phyloP scores from a whole-genome alignment of 495 filamentous ascomycete species.

The Penicillium bovifimosum region DNA sequence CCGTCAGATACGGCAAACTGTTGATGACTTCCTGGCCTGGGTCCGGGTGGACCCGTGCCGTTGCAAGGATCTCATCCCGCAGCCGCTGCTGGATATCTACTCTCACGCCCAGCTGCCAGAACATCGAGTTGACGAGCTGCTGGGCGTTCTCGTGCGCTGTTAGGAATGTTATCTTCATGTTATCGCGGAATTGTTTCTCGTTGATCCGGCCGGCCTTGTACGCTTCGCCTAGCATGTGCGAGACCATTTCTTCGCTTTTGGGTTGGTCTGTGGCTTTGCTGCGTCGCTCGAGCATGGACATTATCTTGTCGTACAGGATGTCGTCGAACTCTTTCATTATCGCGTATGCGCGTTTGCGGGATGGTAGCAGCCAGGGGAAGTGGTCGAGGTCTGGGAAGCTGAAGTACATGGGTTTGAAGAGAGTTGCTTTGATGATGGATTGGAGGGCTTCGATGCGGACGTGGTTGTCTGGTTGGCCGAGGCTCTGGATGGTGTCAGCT shows the following conservation, averaged over 20 bases:
- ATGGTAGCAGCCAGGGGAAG: slow-evolving; percentile 21
- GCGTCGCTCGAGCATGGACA: slow-evolving; percentile 16
- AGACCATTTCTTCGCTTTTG: slow-evolving; percentile 12
- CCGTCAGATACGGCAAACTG: slow-evolving; percentile 31
- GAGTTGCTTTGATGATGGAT: slow-evolving; percentile 25
- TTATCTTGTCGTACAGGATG: slow-evolving; percentile 10
- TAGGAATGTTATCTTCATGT: slow-evolving; percentile 32
- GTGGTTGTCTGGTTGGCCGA: background rate
- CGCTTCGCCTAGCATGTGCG: slow-evolving; percentile 22
- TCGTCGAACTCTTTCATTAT: slow-evolving; percentile 30
- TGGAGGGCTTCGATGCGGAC: slow-evolving; percentile 25
- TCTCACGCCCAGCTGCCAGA: slow-evolving; percentile 28
- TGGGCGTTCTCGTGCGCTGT: slow-evolving; percentile 33
- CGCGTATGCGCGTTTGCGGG: slow-evolving; percentile 19
- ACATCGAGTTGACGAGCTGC: slow-evolving; percentile 27
- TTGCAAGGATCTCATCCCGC: slow-evolving; percentile 20
- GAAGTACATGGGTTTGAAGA: slow-evolving; percentile 38
- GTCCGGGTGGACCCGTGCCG: background rate
- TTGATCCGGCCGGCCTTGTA: slow-evolving; percentile 18
- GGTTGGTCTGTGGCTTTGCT: background rate
- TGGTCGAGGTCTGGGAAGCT: slow-evolving; percentile 36
- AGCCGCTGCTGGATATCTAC: slow-evolving; percentile 24
- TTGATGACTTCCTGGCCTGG: slow-evolving; percentile 21
- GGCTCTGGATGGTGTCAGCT: background rate
- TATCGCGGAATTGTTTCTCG: slow-evolving; percentile 29